A percentile compares a stretch with the other conserved stretches of the same genome.
Evolutionary conservation across 176 grass and related monocot genomes (phyloP).

Genomic region (Juncus inflexus): DNA sequence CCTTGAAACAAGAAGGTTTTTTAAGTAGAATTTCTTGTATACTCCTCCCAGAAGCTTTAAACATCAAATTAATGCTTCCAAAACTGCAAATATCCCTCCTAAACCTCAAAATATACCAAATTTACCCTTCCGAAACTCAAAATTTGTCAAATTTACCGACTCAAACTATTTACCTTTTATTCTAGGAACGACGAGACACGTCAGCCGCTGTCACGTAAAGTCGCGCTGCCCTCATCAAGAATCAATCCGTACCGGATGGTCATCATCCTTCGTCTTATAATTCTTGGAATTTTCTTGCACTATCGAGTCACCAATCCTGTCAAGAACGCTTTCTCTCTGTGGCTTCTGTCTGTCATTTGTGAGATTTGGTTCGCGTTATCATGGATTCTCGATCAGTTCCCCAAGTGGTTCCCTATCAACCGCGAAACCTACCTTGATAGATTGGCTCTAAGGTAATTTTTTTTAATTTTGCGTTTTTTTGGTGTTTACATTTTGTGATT

Average conservation of each 20-base stretch:
- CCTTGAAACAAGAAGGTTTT: too few species aligned
- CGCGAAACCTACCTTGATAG: slow-evolving; percentile 98
- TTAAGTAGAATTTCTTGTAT: too few species aligned
- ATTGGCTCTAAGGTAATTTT: slow-evolving; percentile 78
- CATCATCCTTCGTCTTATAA: slow-evolving; percentile 77
- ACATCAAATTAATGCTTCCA: too few species aligned
- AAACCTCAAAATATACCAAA: too few species aligned
- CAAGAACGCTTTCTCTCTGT: slow-evolving; percentile 63
- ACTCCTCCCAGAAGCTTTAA: too few species aligned
- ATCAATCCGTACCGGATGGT: slow-evolving; percentile 99
- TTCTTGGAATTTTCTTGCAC: slow-evolving; percentile 88
- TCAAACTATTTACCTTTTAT: slow-evolving; percentile 20
- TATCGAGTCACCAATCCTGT: slow-evolving; percentile 98
- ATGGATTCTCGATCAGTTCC: slow-evolving; percentile 99
- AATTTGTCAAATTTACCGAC: too few species aligned
- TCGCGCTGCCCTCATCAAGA: slow-evolving; percentile 82
- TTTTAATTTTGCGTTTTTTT: not conserved
- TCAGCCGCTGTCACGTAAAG: slow-evolving; percentile 93
- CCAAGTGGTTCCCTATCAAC: slow-evolving; percentile 95
- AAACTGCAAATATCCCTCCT: too few species aligned
- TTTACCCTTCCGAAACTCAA: too few species aligned
- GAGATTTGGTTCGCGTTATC: slow-evolving; percentile 98
- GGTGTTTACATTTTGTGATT: not conserved
- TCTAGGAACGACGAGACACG: slow-evolving; percentile 96
- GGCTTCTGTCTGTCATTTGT: slow-evolving; percentile 94